Base-by-base conservation (phyloP, 2,329 filamentous ascomycete species). In the Beauveria brongniartii region DNA sequence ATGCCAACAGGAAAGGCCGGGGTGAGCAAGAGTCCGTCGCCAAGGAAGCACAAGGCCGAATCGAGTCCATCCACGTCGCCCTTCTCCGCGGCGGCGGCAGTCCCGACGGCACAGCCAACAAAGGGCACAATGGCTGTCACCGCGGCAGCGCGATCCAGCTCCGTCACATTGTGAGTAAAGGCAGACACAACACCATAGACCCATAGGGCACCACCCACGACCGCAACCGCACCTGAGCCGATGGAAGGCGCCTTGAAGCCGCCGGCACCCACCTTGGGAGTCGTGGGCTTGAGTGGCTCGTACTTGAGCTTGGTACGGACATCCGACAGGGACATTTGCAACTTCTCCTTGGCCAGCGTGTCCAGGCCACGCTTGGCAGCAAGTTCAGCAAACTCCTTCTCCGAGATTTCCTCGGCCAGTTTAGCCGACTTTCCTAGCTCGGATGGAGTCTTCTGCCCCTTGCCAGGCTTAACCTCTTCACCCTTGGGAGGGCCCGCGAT, bases 61-160 rank as follows among this genome's bases (percentile, higher is more conserved):
- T 59, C 47, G 34, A 59, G 37, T 3, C 22, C 46, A 16, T 51
- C 30, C 20, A 44, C 34, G 22, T 26, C 30, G 47, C 56, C 56
- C 34, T 51, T 50, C 18, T 22, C 56, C 20, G 41, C 47, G 20
- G 34, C 30, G 6, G 28, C 34, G n/a, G 30, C 56, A 5, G 50
- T 24, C 3, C n/a, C 7, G 6, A 50, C 47, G 20, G 46, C 56
- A 44, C 56, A 59, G 37, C 56, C 56, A 28, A 59, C 56, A 28
- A 59, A 37, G 12, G 56, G 56, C 3, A 59, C 7, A 30, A 59
- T 59, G 3, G 56, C 28, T 3, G 56, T 59, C 47, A 59, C 30
- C 20, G 47, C 56, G 1, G 56, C 56, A 28, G 28, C 47, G 47
- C 56, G 46, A 48, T 59, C 47, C 22, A 59, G 37, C 9, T 47